phyloP scores from a whole-genome alignment of 345 rosid species.

The Euclidium syriacum region DNA sequence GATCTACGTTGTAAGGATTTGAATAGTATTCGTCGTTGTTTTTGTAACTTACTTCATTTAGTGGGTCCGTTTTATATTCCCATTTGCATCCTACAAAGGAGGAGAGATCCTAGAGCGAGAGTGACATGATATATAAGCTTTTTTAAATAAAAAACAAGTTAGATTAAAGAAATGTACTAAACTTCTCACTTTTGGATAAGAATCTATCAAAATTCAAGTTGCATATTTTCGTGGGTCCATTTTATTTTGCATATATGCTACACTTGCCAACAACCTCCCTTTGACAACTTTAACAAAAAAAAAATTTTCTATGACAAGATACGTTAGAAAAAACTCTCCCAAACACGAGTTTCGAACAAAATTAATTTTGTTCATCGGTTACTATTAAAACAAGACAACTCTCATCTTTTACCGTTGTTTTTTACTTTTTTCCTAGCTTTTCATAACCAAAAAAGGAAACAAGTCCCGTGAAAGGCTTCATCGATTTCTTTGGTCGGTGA shows the following conservation, averaged over 20 bases:
- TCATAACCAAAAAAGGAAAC: too few species aligned
- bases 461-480: too few species aligned
- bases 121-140: background rate
- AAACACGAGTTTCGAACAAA: too few species aligned
- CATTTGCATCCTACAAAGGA: background rate
- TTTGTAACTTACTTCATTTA: conserved; percentile 2
- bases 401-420: too few species aligned
- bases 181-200: conserved; percentile 20
- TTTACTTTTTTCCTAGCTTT: too few species aligned
- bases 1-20: background rate
- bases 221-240: conserved; percentile 18
- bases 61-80: conserved; percentile 22
- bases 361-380: too few species aligned
- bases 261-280: background rate
- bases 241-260: background rate
- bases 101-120: conserved; percentile 13
- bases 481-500: too few species aligned
- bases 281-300: too few species aligned
- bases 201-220: conserved; percentile 17
- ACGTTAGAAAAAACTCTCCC: too few species aligned
- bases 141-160: background rate
- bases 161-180: conserved; percentile 15
- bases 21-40: background rate
- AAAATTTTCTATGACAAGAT: too few species aligned
- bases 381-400: too few species aligned